These are phyloP conservation scores for Gyrodon lividus DNA, from an alignment of 768 basidiomycete genomes.

Conservation along the genomic window DNA sequence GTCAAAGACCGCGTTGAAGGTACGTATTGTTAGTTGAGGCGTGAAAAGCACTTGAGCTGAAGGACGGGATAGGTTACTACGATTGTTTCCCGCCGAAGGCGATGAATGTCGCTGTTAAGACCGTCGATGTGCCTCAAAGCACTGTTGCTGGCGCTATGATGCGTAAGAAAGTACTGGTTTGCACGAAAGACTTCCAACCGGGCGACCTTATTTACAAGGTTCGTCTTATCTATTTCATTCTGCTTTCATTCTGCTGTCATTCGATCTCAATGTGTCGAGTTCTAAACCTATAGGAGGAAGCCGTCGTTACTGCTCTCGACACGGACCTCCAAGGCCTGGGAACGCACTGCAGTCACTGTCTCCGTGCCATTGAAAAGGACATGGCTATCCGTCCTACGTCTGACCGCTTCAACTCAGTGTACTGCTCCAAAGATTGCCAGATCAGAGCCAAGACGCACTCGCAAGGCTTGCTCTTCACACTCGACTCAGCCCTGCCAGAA, in stretches of 20 bases:
- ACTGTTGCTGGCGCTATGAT: slow-evolving; percentile 17
- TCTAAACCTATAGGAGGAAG: slow-evolving; percentile 57
- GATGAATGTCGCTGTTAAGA: slow-evolving; percentile 64
- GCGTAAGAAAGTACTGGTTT: slow-evolving; percentile 56
- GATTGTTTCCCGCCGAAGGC: slow-evolving; percentile 71
- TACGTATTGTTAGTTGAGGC: slow-evolving; percentile 43
- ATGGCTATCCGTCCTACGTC: slow-evolving; percentile 44
- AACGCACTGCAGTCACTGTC: slow-evolving; percentile 72
- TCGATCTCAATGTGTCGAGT: slow-evolving; percentile 10
- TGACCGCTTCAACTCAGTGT: slow-evolving; percentile 58
- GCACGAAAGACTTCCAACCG: slow-evolving; percentile 61
- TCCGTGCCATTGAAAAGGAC: slow-evolving; percentile 53
- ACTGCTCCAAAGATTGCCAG: slow-evolving; percentile 74
- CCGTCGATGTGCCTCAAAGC: slow-evolving; percentile 25
- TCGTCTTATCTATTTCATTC: slow-evolving; percentile 5
- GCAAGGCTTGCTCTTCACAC: slow-evolving; percentile 69
- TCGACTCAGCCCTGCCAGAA: slow-evolving; percentile 58
- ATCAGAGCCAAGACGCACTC: slow-evolving; percentile 54
- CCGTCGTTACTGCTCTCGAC: slow-evolving; percentile 71
- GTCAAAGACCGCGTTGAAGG: slow-evolving; percentile 71
- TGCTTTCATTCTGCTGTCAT: neutral
- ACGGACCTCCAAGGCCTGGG: slow-evolving; percentile 65
- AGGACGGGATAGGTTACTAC: slow-evolving; percentile 61
- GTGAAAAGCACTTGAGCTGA: slow-evolving; percentile 14
- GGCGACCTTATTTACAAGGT: slow-evolving; percentile 83